phyloP scores from a whole-genome alignment of 2,329 filamentous ascomycete species.

The Diaporthe sp. region DNA sequence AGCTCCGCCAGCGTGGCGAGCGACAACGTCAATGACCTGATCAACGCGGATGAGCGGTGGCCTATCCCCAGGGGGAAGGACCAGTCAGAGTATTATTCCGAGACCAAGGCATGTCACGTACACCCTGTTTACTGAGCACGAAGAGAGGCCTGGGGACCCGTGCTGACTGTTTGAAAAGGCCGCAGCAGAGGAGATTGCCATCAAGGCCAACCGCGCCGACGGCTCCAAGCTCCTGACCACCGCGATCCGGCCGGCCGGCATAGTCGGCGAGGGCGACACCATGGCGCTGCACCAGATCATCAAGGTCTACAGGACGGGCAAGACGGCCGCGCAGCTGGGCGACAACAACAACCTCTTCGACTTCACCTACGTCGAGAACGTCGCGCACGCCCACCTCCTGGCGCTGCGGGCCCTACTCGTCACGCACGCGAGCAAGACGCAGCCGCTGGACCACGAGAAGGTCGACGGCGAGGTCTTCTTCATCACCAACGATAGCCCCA shows the following conservation, averaged over 20 bases:
- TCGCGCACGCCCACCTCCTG: constrained; percentile 83
- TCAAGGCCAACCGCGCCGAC: constrained; percentile 76
- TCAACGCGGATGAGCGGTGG: constrained; percentile 87
- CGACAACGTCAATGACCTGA: constrained; percentile 82
- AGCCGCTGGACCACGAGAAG: constrained; percentile 76
- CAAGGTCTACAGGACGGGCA: constrained; percentile 73
- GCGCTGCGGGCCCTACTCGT: constrained; percentile 78
- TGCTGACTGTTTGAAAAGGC: constrained; percentile 56
- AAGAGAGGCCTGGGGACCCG: neutral
- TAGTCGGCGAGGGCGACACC: constrained; percentile 90
- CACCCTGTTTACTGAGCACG: neutral
- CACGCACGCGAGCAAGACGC: constrained; percentile 64
- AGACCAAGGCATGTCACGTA: constrained; percentile 77
- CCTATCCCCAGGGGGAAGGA: constrained; percentile 77
- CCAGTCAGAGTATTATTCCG: constrained; percentile 86
- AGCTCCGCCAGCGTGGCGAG: constrained; percentile 88
- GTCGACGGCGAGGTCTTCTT: constrained; percentile 90
- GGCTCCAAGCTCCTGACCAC: constrained; percentile 75
- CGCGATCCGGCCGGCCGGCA: constrained; percentile 85
- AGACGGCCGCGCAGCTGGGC: constrained; percentile 84
- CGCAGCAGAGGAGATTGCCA: constrained; percentile 82
- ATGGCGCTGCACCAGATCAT: constrained; percentile 80
- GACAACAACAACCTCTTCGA: constrained; percentile 72
- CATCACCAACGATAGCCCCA: constrained; percentile 87
- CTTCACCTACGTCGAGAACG: constrained; percentile 73